phyloP scores from a whole-genome alignment of 108 stramenopile genomes.

The Conticribra guillardii region DNA sequence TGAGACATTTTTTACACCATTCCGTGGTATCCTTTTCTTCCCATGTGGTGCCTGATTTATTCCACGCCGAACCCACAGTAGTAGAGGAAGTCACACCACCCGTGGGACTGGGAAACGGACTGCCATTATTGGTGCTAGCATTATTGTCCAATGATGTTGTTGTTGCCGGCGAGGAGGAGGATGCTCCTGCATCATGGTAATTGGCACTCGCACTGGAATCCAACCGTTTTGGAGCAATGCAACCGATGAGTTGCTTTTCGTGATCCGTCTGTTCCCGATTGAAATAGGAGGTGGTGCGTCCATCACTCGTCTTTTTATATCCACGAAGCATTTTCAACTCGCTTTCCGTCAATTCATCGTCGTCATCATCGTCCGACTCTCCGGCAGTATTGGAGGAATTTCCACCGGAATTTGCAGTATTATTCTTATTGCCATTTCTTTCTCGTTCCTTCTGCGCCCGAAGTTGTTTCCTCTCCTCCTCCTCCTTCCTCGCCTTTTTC shows the following conservation, averaged over 20 bases:
- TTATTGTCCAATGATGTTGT: neutral
- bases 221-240: constrained; percentile 90
- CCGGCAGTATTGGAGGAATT: too few species aligned
- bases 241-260: constrained; percentile 84
- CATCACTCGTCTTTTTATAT: constrained; percentile 96
- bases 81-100: constrained; percentile 13
- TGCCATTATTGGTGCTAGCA: too few species aligned
- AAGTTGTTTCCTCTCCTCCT: constrained; percentile 51
- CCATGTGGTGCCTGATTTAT: constrained; percentile 91
- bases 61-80: constrained; percentile 80
- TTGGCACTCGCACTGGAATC: constrained; percentile 30
- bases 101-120: too few species aligned
- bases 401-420: too few species aligned
- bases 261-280: constrained; percentile 90
- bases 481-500: constrained; percentile 53
- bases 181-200: neutral
- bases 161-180: constrained; percentile 9
- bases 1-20: constrained; percentile 72
- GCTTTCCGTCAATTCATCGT: constrained; percentile 78
- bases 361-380: constrained; percentile 52
- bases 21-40: constrained; percentile 91
- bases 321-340: constrained; percentile 77
- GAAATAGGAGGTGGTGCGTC: constrained; percentile 94
- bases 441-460: constrained; percentile 36
- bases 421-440: constrained; percentile 24